These are phyloP conservation scores for Aspergillus ustus DNA, from an alignment of 2,329 filamentous ascomycete species.

Conservation along the genomic window DNA sequence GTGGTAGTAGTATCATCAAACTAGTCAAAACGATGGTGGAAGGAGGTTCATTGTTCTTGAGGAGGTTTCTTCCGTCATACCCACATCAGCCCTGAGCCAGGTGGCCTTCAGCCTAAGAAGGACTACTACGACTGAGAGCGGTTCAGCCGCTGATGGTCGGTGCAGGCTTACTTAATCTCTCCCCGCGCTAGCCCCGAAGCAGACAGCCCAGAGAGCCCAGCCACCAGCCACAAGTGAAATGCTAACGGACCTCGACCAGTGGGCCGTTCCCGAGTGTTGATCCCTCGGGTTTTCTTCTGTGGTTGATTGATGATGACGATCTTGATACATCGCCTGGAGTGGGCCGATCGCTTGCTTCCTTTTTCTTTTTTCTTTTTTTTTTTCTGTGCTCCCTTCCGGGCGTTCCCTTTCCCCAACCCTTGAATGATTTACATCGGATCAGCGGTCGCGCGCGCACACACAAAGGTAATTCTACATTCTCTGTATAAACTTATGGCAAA, in stretches of 20 bases:
- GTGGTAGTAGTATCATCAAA: neutral
- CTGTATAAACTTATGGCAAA: neutral
- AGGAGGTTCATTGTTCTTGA: neutral
- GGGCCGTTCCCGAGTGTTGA: conserved; percentile 30
- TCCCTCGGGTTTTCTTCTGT: conserved; percentile 29
- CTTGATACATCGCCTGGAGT: conserved; percentile 32
- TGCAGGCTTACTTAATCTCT: conserved; percentile 22
- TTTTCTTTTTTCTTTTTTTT: too few relatives aligned
- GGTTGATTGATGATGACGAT: conserved; percentile 32
- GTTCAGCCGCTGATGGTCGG: conserved; percentile 15
- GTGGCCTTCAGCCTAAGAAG: neutral
- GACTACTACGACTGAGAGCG: neutral
- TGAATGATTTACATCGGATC: neutral
- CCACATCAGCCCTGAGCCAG: conserved; percentile 10
- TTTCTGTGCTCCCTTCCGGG: conserved; percentile 3
- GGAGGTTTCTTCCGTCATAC: conserved; percentile 25
- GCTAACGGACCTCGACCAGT: conserved; percentile 29
- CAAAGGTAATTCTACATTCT: neutral
- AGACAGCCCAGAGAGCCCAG: conserved; percentile 11
- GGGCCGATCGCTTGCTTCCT: conserved; percentile 24
- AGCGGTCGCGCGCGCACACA: neutral
- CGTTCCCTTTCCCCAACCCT: conserved; percentile 3
- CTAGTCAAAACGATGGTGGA: neutral
- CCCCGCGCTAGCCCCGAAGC: conserved; percentile 13
- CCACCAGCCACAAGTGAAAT: conserved; percentile 23